Percentiles rank a stretch among this genome's conserved stretches.
These are phyloP conservation scores for Mycena galopus DNA, from an alignment of 768 basidiomycete species.

Conservation along the genomic window DNA sequence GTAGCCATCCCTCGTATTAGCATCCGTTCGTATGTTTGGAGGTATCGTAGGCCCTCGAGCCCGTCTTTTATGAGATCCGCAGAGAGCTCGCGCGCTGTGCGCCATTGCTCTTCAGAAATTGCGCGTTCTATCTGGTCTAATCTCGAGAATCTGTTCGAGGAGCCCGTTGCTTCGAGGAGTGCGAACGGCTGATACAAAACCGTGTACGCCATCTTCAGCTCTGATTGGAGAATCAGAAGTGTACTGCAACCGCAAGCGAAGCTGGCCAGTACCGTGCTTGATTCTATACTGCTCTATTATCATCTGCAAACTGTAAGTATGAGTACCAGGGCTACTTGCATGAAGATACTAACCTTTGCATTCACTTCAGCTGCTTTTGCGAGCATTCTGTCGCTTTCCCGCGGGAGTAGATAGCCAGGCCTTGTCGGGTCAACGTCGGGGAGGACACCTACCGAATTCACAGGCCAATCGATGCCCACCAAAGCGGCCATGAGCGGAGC, in stretches of 20 bases:
- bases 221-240: constrained; percentile 49
- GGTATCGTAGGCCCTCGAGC: constrained; percentile 77
- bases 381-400: constrained; percentile 60
- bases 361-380: constrained; percentile 74
- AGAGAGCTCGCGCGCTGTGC: constrained; percentile 63
- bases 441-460: constrained; percentile 85
- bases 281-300: constrained; percentile 83
- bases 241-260: constrained; percentile 52
- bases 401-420: constrained; percentile 69
- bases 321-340: not conserved
- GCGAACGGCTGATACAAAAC: constrained; percentile 75
- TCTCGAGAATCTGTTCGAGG: constrained; percentile 50
- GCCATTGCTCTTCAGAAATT: constrained; percentile 59
- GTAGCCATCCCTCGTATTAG: constrained; percentile 79
- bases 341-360: constrained; percentile 59
- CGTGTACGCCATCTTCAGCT: constrained; percentile 69
- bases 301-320: constrained; percentile 55
- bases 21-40: constrained; percentile 87
- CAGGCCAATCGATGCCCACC: constrained; percentile 81
- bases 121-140: constrained; percentile 58
- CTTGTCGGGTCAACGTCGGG: constrained; percentile 76
- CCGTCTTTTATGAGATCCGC: constrained; percentile 64
- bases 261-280: constrained; percentile 72
- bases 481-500: constrained; percentile 83
- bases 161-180: constrained; percentile 54